Evolutionary conservation across 2,329 filamentous ascomycete species (phyloP), one percentile per base, ranked within the genome.

Genomic region (Venturia nashicola): DNA sequence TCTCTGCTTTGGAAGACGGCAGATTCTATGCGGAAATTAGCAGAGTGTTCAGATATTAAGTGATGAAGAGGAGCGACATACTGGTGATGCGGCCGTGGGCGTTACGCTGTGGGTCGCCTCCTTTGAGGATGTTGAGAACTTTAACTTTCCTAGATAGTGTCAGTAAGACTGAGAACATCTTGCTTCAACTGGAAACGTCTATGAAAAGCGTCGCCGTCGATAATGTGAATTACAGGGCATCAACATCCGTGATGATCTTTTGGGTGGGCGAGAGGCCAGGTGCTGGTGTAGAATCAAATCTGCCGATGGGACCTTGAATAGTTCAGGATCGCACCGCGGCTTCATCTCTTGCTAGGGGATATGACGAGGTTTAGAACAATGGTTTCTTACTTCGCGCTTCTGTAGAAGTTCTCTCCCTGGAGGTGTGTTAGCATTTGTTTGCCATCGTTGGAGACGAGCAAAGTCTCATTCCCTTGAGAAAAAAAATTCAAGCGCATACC

Each of bases 321-420:
- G 8, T 12, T 20, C 12, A 23, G 20, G 20, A 27, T 16, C 12
- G 46, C 20, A 14, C 32, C 4, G 44, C 44, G 46, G 14, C 8
- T 51, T 2, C 20, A 14, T 51, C 46, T 51, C 23, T 51, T 51
- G 20, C 46, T 23, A 20, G 20, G 23, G 27, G 12, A 2, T 51
- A 20, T 23, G 12, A 14, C 46, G 12, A 27, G 12, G 27, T 51
- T 16, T 23, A 51, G 20, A 20, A 9, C 12, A 51, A 27, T 14
- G 12, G 46, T 2, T 23, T 51, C 83, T 78, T 91, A 91, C 79
- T 97, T 97, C 70, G 89, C 90, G 68, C 79, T 88, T 82, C 90
- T 86, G 80, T 97, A 97, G 80, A 97, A 99, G 81, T 97, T 97
- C 82, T 97, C 93, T 78, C 94, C 94, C 80, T 64, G 14, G 4